Conservation (phyloP, 768 basidiomycete genomes). For the Fomitopsis serialis region DNA sequence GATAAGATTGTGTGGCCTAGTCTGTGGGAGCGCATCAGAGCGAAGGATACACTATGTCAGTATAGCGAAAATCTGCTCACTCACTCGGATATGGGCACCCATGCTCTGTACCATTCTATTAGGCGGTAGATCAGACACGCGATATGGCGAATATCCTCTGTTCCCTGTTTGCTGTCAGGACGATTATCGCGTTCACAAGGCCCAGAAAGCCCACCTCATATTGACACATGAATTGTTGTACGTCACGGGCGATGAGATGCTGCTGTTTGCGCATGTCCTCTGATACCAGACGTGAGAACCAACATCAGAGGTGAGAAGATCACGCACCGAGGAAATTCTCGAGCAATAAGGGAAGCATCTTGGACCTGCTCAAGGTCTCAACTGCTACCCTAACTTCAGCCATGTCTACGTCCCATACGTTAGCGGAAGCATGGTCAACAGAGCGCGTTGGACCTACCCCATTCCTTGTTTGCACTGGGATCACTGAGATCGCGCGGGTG, state of each 20-base stretch:
- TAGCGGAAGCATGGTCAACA: too few relatives aligned
- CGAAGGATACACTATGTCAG: not conserved
- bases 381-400: constrained; percentile 50
- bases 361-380: constrained; percentile 49
- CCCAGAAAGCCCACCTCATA: constrained; percentile 46
- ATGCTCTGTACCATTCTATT: constrained; percentile 69
- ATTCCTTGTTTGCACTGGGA: constrained; percentile 21
- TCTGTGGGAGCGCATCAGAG: constrained; percentile 29
- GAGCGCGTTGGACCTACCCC: constrained; percentile 19
- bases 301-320: not conserved
- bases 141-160: constrained; percentile 43
- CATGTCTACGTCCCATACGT: constrained; percentile 31
- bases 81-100: constrained; percentile 61
- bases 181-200: not conserved
- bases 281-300: constrained; percentile 21
- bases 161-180: constrained; percentile 29
- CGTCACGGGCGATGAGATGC: constrained; percentile 55
- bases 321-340: constrained; percentile 68
- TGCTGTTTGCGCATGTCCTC: constrained; percentile 61
- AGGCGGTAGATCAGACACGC: constrained; percentile 52
- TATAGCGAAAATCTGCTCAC: too few relatives aligned
- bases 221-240: constrained; percentile 47
- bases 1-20: constrained; percentile 54
- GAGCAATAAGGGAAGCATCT: constrained; percentile 56
- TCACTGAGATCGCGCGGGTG: constrained; percentile 49